Percentiles rank a stretch among this genome's conserved stretches.
Evolutionary conservation across 345 rosid genomes (phyloP).

Genomic region (Eucalyptus erythrocorys): DNA sequence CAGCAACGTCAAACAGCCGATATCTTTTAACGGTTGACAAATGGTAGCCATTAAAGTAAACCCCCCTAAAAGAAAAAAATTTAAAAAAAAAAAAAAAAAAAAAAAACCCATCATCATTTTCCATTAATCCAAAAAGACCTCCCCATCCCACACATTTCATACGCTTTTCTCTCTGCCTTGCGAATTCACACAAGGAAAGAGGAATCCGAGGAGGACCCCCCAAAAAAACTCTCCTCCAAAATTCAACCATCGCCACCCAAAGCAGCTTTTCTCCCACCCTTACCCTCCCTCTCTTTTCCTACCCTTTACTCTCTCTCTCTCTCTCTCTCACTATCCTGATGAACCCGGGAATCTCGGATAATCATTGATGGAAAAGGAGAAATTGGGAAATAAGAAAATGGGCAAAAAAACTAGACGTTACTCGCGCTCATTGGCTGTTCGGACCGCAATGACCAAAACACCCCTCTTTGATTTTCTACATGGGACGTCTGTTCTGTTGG

Average conservation of each 20-base stretch:
- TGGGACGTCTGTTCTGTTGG: neutral
- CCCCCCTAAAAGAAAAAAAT: neutral
- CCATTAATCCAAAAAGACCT: neutral
- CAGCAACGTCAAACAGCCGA: neutral
- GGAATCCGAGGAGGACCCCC: neutral
- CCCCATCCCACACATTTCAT: neutral
- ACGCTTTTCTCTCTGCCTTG: neutral
- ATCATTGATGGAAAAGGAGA: neutral
- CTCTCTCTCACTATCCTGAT: neutral
- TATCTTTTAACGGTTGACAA: neutral
- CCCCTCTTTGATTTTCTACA: neutral
- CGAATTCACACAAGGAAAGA: neutral
- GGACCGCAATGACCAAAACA: neutral
- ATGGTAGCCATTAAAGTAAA: neutral
- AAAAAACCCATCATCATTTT: neutral
- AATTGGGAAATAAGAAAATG: neutral
- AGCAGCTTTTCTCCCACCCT: neutral
- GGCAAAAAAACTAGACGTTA: neutral
- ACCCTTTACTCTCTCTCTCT: neutral
- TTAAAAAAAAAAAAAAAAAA: too few relatives aligned
- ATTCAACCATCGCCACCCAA: neutral
- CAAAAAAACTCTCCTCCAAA: neutral
- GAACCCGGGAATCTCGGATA: neutral
- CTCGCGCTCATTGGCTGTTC: neutral
- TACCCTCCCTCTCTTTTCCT: neutral